phyloP scores from a whole-genome alignment of 768 basidiomycete genomes.

The Pholiota conissans region DNA sequence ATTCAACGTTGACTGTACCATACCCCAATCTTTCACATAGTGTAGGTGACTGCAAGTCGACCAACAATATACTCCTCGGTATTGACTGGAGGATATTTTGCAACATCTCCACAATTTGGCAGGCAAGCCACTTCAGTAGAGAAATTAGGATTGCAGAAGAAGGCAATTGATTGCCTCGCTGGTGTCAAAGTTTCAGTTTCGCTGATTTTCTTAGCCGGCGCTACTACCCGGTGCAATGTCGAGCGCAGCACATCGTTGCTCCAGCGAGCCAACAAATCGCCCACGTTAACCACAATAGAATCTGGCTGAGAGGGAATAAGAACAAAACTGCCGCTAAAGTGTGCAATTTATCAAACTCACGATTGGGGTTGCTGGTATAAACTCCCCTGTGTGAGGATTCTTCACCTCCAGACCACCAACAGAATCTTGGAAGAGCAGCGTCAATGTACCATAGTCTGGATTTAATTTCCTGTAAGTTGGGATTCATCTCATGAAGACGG shows the following conservation, averaged over 20 bases:
- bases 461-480: neutral
- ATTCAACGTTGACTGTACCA: neutral
- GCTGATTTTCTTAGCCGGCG: slow-evolving; percentile 54
- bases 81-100: slow-evolving; percentile 70
- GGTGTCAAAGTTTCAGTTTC: slow-evolving; percentile 59
- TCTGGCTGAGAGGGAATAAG: slow-evolving; percentile 50
- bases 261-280: slow-evolving; percentile 81
- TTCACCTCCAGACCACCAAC: slow-evolving; percentile 84
- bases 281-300: slow-evolving; percentile 82
- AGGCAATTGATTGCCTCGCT: slow-evolving; percentile 76
- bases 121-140: slow-evolving; percentile 67
- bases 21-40: slow-evolving; percentile 1
- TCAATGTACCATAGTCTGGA: slow-evolving; percentile 78
- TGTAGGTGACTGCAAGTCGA: slow-evolving; percentile 60
- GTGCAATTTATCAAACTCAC: too few species aligned
- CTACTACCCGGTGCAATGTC: slow-evolving; percentile 82
- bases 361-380: slow-evolving; percentile 73
- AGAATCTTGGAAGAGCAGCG: slow-evolving; percentile 78
- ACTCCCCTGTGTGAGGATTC: slow-evolving; percentile 73
- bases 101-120: slow-evolving; percentile 58
- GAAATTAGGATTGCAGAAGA: slow-evolving; percentile 85
- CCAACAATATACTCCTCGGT: slow-evolving; percentile 79
- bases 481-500: neutral
- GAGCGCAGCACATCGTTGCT: slow-evolving; percentile 79
- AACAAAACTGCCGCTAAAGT: too few species aligned